Evolutionary conservation across 2,329 filamentous ascomycete genomes (phyloP).

Genomic region (Gaeumannomyces sp.): DNA sequence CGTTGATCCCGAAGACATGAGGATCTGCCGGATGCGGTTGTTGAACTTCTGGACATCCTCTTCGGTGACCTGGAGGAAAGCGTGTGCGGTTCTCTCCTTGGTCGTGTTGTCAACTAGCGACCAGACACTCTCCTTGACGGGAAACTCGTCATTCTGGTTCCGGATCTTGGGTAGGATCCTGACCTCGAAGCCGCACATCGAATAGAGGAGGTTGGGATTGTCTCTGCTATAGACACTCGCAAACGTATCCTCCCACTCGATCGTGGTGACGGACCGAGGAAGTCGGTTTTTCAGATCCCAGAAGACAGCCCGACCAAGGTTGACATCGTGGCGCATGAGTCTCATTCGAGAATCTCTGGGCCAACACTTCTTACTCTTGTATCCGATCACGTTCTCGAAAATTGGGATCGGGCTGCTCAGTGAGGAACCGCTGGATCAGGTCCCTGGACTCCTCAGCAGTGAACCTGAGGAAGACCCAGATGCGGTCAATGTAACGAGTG

Average conservation of each 20-base stretch:
- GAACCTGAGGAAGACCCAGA: conserved; percentile 97
- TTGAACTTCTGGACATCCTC: conserved; percentile 99
- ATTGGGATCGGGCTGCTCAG: conserved; percentile 96
- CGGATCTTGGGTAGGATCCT: conserved; percentile 91
- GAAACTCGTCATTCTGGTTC: conserved; percentile 94
- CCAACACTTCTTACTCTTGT: conserved; percentile 99
- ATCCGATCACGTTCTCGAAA: conserved; percentile 99
- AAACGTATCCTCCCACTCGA: conserved; percentile 99
- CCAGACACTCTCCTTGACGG: conserved; percentile 97
- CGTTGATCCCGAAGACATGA: conserved; percentile 99
- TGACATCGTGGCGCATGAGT: conserved; percentile 97
- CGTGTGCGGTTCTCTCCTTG: conserved; percentile 94
- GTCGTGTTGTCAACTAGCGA: conserved; percentile 92
- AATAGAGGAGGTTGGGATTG: conserved; percentile 94
- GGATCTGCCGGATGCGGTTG: conserved; percentile 94
- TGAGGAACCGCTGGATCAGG: conserved; percentile 93
- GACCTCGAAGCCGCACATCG: conserved; percentile 97
- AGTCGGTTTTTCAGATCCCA: conserved; percentile 98
- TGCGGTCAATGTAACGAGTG: conserved; percentile 94
- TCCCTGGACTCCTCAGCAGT: conserved; percentile 90
- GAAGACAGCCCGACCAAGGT: conserved; percentile 93
- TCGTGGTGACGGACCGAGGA: conserved; percentile 89
- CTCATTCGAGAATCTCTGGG: conserved; percentile 96
- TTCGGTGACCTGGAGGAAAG: conserved; percentile 95
- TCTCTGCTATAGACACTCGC: conserved; percentile 96